Base-by-base conservation (phyloP, 495 filamentous ascomycete genomes). In the Daldinia grandis region DNA sequence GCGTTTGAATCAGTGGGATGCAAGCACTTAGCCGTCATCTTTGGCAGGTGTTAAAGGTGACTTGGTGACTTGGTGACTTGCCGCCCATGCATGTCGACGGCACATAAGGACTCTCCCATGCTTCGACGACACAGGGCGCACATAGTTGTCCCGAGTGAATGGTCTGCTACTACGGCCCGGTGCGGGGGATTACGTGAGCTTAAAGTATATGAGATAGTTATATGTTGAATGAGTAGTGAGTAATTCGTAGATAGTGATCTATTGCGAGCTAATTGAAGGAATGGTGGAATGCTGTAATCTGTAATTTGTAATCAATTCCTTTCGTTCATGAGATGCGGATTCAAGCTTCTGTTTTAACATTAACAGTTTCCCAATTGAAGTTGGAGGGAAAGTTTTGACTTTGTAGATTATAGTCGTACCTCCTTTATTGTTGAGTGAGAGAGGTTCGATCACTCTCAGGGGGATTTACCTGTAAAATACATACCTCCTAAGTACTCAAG, bases 121-220 rank as follows among this genome's bases (percentile, higher is more conserved):
- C 15, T 19, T 50, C 25, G 60, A 60, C 35, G 58, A 63, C 44
- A 62, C 38, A 38, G 50, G 38, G 14, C 21, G 42, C 61, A 50
- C 35, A 58, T 57, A 38, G 25, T 15, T 14, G 61, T 56, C 61
- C 64, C 64, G 64, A 64, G 47, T 61, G 35, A 55, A 57, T 62
- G 69, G 19, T 51, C 64, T 61, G 60, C 19, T 59, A 28, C 53
- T 61, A 61, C 56, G 64, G 64, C 49, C 40, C 58, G 69, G 44
- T 61, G 69, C 64, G 65, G 69, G 65, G 64, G 64, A 65, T 72
- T 72, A 72, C 50, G 69, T 72, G 64, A 72, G 64, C 60, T 14
- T 27, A 24, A 56, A 24, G 9, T 9, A 47, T 47, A 54, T 42
- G 61, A 65, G 25, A 0, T 51, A 28, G 44, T 2, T 51, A 51